Conservation (phyloP, 176 grass and related monocot species). For the Alopecurus myosuroides region DNA sequence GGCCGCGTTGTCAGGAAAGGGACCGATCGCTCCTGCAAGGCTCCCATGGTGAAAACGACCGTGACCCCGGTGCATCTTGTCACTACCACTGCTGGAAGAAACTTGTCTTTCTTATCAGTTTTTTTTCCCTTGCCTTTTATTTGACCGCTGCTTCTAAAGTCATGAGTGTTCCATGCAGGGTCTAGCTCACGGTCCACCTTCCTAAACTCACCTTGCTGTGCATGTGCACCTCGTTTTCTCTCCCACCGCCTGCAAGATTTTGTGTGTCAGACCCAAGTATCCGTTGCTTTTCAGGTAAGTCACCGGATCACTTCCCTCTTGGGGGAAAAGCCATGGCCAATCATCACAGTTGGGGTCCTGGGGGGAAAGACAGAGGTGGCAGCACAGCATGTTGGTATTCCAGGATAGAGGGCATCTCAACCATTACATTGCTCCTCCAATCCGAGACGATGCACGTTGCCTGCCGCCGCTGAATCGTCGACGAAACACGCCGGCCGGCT, state of each 20-base stretch:
- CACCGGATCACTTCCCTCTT: constrained; percentile 37
- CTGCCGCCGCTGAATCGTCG: not conserved
- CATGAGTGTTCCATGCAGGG: constrained; percentile 43
- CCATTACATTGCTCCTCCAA: constrained; percentile 22
- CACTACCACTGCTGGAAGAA: not conserved
- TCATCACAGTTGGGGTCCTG: constrained; percentile 46
- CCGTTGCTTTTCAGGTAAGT: constrained; percentile 52
- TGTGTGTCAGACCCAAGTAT: constrained; percentile 43
- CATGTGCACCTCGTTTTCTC: constrained; percentile 55
- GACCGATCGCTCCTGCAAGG: constrained; percentile 12
- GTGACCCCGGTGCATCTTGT: not conserved
- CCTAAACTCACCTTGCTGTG: constrained; percentile 23
- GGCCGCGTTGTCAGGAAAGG: constrained; percentile 22
- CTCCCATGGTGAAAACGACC: constrained; percentile 33
- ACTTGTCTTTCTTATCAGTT: not conserved
- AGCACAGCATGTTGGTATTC: constrained; percentile 37
- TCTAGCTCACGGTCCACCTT: constrained; percentile 15
- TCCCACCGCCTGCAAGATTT: constrained; percentile 49
- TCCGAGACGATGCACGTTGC: constrained; percentile 26
- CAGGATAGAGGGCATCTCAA: constrained; percentile 48
- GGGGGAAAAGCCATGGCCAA: constrained; percentile 26
- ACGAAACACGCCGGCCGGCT: constrained; percentile 24
- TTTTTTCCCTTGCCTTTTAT: not conserved
- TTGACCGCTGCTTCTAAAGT: constrained; percentile 29
- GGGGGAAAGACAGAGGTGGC: constrained; percentile 31